phyloP scores from a whole-genome alignment of 306 rosid species.

The Prunus padus region DNA sequence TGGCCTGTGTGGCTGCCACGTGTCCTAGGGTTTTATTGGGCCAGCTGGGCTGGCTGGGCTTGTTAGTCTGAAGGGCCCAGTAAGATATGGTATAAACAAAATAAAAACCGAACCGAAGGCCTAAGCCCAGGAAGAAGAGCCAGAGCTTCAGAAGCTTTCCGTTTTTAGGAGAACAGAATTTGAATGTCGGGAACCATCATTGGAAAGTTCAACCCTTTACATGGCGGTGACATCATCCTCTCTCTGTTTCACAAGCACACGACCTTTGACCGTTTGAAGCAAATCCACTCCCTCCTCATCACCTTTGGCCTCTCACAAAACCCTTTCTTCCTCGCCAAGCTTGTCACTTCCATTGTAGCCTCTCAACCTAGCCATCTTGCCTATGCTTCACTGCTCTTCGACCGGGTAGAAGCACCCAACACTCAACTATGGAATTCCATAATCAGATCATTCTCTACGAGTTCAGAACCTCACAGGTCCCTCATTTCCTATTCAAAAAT shows the following conservation, averaged over 20 bases:
- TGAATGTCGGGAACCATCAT: background rate
- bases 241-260: background rate
- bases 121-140: background rate
- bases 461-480: conserved; percentile 31
- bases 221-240: background rate
- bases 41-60: no score
- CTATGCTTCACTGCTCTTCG: conserved; percentile 44
- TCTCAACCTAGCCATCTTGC: conserved; percentile 2
- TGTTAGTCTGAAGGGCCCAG: no score
- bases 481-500: conserved; percentile 41
- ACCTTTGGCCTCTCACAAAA: conserved; percentile 4
- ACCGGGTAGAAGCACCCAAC: conserved; percentile 43
- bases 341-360: background rate
- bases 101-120: no score
- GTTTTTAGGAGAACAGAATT: background rate
- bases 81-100: no score
- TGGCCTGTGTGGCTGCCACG: no score
- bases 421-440: conserved; percentile 57
- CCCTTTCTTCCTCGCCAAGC: conserved; percentile 3
- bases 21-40: no score
- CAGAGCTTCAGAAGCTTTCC: background rate
- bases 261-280: background rate
- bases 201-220: background rate
- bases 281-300: conserved; percentile 5
- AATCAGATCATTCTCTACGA: conserved; percentile 42